phyloP scores from a whole-genome alignment of 2,329 filamentous ascomycete genomes.

The Pyrenochaeta sp. region DNA sequence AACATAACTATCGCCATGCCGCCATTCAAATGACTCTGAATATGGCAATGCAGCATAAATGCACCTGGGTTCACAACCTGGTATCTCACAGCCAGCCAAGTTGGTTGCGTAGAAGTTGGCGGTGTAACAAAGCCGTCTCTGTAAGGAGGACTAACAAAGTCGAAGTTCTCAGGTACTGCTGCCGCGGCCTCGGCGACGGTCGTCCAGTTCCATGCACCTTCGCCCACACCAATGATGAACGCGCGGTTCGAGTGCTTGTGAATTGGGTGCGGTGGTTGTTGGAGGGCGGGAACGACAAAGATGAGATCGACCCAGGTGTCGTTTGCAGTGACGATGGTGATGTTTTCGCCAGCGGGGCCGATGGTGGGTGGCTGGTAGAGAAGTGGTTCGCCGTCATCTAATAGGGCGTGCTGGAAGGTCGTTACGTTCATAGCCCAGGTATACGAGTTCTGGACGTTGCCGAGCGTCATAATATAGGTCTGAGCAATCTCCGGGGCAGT shows the following conservation, averaged over 20 bases:
- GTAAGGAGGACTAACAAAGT: conserved; percentile 62
- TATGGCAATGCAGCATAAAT: conserved; percentile 60
- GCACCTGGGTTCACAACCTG: conserved; percentile 56
- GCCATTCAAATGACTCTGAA: conserved; percentile 56
- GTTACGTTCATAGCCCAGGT: conserved; percentile 62
- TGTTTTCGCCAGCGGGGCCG: conserved; percentile 49
- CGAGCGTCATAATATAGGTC: conserved; percentile 51
- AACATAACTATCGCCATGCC: conserved; percentile 59
- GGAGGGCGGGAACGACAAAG: conserved; percentile 24
- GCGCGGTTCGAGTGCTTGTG: conserved; percentile 71
- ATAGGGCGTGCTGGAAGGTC: conserved; percentile 44
- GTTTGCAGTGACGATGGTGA: conserved; percentile 51
- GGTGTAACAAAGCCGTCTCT: conserved; percentile 59
- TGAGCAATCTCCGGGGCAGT: conserved; percentile 55
- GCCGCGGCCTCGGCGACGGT: conserved; percentile 61
- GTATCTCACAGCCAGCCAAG: conserved; percentile 57
- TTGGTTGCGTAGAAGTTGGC: conserved; percentile 21
- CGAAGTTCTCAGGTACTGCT: conserved; percentile 60
- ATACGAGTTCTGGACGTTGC: conserved; percentile 53
- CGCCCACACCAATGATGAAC: conserved; percentile 63
- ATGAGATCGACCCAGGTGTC: conserved; percentile 45
- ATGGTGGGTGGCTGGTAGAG: conserved; percentile 51
- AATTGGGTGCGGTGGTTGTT: conserved; percentile 65
- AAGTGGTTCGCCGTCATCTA: conserved; percentile 51
- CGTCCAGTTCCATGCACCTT: conserved; percentile 57